phyloP scores from a whole-genome alignment of 768 basidiomycete species.

The Mycena filopes region DNA sequence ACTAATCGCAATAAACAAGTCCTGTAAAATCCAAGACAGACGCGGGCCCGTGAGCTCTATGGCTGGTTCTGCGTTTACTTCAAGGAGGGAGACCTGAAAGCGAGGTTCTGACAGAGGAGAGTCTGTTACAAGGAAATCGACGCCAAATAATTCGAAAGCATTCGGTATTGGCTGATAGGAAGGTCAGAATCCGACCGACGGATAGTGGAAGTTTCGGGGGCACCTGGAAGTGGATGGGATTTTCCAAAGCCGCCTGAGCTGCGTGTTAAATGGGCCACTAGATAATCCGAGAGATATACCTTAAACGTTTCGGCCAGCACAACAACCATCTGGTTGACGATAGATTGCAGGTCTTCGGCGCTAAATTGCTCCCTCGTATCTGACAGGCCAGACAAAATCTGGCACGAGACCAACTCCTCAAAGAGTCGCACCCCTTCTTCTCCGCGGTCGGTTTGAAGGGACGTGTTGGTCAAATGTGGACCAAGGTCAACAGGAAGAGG shows the following conservation, averaged over 20 bases:
- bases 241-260: constrained; percentile 74
- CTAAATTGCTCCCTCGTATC: constrained; percentile 38
- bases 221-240: constrained; percentile 88
- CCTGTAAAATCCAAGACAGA: constrained; percentile 82
- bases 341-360: constrained; percentile 49
- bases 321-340: constrained; percentile 70
- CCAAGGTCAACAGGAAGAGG: constrained; percentile 58
- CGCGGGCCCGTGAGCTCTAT: constrained; percentile 92
- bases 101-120: constrained; percentile 27
- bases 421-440: constrained; percentile 82
- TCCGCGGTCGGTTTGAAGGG: constrained; percentile 75
- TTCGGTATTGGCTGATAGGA: constrained; percentile 78
- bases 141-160: constrained; percentile 94
- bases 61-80: constrained; percentile 96
- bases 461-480: constrained; percentile 93
- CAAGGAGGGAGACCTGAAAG: constrained; percentile 80
- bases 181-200: constrained; percentile 1
- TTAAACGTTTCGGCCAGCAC: constrained; percentile 84
- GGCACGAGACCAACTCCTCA: constrained; percentile 80
- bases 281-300: background rate
- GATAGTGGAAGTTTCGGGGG: constrained; percentile 1
- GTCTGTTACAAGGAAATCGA: constrained; percentile 78
- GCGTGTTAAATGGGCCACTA: background rate
- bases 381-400: constrained; percentile 51
- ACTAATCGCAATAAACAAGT: constrained; percentile 80